Evolutionary conservation across 768 basidiomycete species (phyloP).

Genomic region (Inosperma sp.): DNA sequence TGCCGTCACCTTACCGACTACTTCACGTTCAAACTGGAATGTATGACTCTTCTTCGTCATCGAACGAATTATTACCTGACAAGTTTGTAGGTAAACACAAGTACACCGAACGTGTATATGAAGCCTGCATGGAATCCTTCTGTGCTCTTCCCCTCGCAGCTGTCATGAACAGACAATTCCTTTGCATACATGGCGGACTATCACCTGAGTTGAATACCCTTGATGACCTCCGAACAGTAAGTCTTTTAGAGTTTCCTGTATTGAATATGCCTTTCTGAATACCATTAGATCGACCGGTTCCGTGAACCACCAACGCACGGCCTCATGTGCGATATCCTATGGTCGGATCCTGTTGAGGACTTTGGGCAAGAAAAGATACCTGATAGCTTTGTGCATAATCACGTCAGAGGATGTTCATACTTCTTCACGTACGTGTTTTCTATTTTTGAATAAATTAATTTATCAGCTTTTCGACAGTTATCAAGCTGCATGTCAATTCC

Average conservation of each 20-base stretch:
- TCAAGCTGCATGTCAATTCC: conserved; percentile 93
- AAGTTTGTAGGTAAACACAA: conserved; percentile 84
- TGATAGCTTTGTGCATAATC: conserved; percentile 92
- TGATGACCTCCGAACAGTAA: conserved; percentile 85
- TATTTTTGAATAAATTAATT: too few relatives aligned
- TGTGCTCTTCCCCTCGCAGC: conserved; percentile 93
- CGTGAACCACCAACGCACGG: conserved; percentile 97
- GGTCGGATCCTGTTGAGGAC: conserved; percentile 98
- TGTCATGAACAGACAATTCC: conserved; percentile 98
- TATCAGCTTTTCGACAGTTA: conserved; percentile 50
- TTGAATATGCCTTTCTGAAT: background rate
- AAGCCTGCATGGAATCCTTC: conserved; percentile 98
- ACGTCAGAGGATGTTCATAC: conserved; percentile 94
- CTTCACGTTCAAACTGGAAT: conserved; percentile 98
- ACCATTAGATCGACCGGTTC: conserved; percentile 86
- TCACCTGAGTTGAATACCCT: conserved; percentile 94
- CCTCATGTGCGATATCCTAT: conserved; percentile 97
- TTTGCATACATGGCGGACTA: conserved; percentile 96
- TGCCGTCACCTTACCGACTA: conserved; percentile 98
- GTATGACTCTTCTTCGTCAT: conserved; percentile 42
- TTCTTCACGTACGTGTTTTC: conserved; percentile 60
- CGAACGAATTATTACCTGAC: conserved; percentile 7
- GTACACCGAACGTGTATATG: conserved; percentile 94
- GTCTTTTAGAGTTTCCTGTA: conserved; percentile 26
- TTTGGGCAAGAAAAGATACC: conserved; percentile 91